Percentiles rank a stretch among this genome's conserved stretches.
Conservation (phyloP, 768 basidiomycete genomes). For the Grammothele lineata region DNA sequence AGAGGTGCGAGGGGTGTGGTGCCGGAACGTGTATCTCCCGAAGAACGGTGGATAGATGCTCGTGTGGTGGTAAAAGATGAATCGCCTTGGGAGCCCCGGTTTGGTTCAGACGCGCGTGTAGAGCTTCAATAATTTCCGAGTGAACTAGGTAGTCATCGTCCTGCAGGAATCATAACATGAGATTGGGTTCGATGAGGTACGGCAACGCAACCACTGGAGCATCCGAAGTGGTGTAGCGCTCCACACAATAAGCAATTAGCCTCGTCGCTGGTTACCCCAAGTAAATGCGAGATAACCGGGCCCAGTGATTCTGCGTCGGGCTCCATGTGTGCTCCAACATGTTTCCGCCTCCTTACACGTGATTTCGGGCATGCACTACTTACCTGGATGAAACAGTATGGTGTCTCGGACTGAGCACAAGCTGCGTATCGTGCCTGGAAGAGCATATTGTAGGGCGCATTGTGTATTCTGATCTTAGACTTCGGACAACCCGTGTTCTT, state of each 20-base stretch:
- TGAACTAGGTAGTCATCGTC: slow-evolving; percentile 66
- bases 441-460: slow-evolving; percentile 52
- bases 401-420: slow-evolving; percentile 46
- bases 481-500: slow-evolving; percentile 36
- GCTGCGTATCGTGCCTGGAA: slow-evolving; percentile 62
- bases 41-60: slow-evolving; percentile 51
- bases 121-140: slow-evolving; percentile 50
- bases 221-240: too few relatives aligned
- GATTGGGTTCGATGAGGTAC: not conserved
- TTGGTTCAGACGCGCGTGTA: slow-evolving; percentile 39
- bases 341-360: slow-evolving; percentile 1
- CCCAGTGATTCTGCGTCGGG: too few relatives aligned
- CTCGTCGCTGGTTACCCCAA: too few relatives aligned
- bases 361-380: slow-evolving; percentile 5
- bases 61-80: slow-evolving; percentile 57
- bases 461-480: slow-evolving; percentile 46
- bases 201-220: not conserved
- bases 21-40: slow-evolving; percentile 36
- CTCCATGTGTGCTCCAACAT: too few relatives aligned
- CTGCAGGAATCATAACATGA: slow-evolving; percentile 28
- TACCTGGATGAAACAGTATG: slow-evolving; percentile 63
- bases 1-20: slow-evolving; percentile 15
- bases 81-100: slow-evolving; percentile 28
- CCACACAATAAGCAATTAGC: too few relatives aligned
- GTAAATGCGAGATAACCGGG: too few relatives aligned